These are phyloP conservation scores for Mycena metata DNA, from an alignment of 768 basidiomycete species.

Conservation along the genomic window DNA sequence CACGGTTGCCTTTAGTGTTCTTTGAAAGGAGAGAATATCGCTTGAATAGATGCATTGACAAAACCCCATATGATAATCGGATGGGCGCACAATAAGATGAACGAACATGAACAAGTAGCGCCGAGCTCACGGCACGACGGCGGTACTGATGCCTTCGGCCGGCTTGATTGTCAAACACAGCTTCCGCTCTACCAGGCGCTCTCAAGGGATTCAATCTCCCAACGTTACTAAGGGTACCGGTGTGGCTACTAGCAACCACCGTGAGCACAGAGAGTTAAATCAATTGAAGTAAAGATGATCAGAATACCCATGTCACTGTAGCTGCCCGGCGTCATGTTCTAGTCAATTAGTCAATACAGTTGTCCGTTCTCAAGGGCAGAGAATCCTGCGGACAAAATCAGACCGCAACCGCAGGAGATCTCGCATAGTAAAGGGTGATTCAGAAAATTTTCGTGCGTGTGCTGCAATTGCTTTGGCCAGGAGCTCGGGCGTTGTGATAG, in stretches of 20 bases:
- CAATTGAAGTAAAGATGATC: constrained; percentile 23
- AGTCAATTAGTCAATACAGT: neutral
- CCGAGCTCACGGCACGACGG: no score
- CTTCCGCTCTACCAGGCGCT: no score
- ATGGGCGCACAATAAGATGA: no score
- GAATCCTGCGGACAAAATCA: constrained; percentile 11
- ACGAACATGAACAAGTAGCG: no score
- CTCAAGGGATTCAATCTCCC: no score
- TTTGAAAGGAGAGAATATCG: no score
- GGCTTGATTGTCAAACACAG: no score
- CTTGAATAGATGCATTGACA: no score
- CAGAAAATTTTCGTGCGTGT: constrained; percentile 6
- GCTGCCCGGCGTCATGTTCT: constrained; percentile 16
- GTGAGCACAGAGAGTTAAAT: constrained; percentile 21
- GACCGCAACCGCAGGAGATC: constrained; percentile 13
- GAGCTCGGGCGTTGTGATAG: constrained; percentile 18
- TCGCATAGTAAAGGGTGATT: constrained; percentile 10
- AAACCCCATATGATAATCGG: no score
- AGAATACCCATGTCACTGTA: constrained; percentile 19
- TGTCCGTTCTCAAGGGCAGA: constrained; percentile 17
- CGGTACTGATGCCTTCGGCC: no score
- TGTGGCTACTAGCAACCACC: constrained; percentile 13
- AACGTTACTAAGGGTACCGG: no score
- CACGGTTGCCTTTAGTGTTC: no score
- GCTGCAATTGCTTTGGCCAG: constrained; percentile 14